Evolutionary conservation across 768 basidiomycete genomes (phyloP).

Genomic region (Kwoniella bestiolae): DNA sequence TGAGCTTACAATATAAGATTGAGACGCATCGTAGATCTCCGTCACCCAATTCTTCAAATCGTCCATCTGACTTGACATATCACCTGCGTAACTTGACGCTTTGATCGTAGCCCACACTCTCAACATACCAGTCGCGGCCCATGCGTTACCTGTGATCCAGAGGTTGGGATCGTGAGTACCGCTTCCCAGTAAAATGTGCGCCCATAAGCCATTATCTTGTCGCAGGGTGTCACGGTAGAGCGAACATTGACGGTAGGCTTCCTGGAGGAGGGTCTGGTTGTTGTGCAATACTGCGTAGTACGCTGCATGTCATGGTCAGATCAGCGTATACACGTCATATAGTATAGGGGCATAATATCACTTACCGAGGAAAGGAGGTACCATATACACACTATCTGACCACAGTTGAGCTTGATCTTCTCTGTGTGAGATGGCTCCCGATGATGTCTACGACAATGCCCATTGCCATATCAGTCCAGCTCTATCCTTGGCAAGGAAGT

Average conservation of each 20-base stretch:
- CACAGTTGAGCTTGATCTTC: constrained; percentile 56
- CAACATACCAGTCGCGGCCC: constrained; percentile 61
- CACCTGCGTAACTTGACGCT: constrained; percentile 44
- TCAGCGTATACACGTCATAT: not conserved
- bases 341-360: not conserved
- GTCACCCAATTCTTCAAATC: constrained; percentile 57
- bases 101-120: constrained; percentile 59
- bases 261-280: constrained; percentile 59
- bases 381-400: constrained; percentile 59
- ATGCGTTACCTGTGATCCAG: constrained; percentile 61
- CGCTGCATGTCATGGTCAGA: constrained; percentile 28
- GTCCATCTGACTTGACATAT: constrained; percentile 53
- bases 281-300: constrained; percentile 58
- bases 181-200: constrained; percentile 55
- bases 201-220: constrained; percentile 57
- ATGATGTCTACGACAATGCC: constrained; percentile 48
- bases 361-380: constrained; percentile 60
- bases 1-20: constrained; percentile 50
- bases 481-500: not conserved
- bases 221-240: constrained; percentile 59
- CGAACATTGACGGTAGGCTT: constrained; percentile 60
- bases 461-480: no score
- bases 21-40: constrained; percentile 57
- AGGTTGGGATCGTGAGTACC: constrained; percentile 52
- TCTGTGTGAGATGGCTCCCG: constrained; percentile 61